These are phyloP conservation scores for Collybia sordida DNA, from an alignment of 768 basidiomycete genomes.

Conservation along the genomic window DNA sequence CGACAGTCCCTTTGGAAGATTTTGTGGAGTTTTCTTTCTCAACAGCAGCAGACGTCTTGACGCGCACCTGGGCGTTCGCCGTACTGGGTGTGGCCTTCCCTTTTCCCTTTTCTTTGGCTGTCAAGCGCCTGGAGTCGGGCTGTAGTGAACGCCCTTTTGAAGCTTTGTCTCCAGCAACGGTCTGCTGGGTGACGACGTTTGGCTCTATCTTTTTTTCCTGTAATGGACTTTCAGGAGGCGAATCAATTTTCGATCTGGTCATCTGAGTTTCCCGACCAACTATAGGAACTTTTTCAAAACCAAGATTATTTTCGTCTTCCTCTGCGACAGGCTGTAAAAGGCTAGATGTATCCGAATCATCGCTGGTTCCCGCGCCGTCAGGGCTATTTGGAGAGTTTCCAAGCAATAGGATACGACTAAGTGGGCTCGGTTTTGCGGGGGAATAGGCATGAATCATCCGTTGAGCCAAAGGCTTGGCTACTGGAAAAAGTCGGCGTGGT, in stretches of 20 bases:
- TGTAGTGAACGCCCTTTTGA: constrained; percentile 25
- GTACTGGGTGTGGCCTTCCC: constrained; percentile 31
- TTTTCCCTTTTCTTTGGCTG: constrained; percentile 41
- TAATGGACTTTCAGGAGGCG: constrained; percentile 50
- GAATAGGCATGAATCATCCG: constrained; percentile 83
- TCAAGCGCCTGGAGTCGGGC: constrained; percentile 28
- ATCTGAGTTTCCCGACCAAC: constrained; percentile 21
- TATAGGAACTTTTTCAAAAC: constrained; percentile 17
- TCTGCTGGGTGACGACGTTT: constrained; percentile 21
- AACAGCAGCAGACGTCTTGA: constrained; percentile 13
- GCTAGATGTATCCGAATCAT: constrained; percentile 18
- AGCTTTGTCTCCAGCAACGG: constrained; percentile 6
- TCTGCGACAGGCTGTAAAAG: constrained; percentile 31
- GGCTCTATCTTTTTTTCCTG: constrained; percentile 46
- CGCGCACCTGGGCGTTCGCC: constrained; percentile 30
- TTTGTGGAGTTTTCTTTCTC: constrained; percentile 38
- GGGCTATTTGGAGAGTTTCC: constrained; percentile 55
- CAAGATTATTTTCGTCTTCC: constrained; percentile 30
- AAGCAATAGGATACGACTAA: constrained; percentile 77
- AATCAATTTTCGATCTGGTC: constrained; percentile 47
- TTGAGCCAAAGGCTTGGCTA: constrained; percentile 67
- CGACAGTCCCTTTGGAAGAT: constrained; percentile 9
- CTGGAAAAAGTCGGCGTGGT: constrained; percentile 55
- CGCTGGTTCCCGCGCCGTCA: constrained; percentile 4
- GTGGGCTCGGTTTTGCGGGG: constrained; percentile 75